Percentiles rank a stretch among this genome's conserved stretches.
Conservation (phyloP, 306 rosid genomes). For the Cucumis sativus region DNA sequence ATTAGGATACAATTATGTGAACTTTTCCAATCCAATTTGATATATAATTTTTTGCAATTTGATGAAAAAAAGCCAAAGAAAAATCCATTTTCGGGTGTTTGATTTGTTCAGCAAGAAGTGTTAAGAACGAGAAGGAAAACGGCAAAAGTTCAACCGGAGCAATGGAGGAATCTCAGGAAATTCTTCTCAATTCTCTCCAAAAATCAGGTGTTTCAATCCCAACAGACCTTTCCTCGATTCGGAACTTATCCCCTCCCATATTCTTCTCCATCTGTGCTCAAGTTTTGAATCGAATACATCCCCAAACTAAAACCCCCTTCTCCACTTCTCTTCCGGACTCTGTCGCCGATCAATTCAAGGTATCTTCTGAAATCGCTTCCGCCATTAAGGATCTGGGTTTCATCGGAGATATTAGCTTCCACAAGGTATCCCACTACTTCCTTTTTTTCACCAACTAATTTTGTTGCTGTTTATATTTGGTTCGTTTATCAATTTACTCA, state of each 20-base stretch:
- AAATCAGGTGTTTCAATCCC: conserved; percentile 27
- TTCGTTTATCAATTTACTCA: neutral
- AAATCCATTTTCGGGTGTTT: neutral
- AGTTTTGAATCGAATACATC: conserved; percentile 27
- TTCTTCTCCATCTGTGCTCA: conserved; percentile 40
- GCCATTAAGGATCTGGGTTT: conserved; percentile 35
- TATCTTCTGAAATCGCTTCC: conserved; percentile 33
- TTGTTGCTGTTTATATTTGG: neutral
- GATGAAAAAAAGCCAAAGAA: too few relatives aligned
- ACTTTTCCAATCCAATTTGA: too few relatives aligned
- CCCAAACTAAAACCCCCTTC: conserved; percentile 8
- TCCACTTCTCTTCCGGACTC: conserved; percentile 35
- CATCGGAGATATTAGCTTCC: conserved; percentile 39
- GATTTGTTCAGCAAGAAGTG: neutral
- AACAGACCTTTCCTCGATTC: conserved; percentile 17
- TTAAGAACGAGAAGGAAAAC: neutral
- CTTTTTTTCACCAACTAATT: neutral
- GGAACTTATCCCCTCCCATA: conserved; percentile 17
- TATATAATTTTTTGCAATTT: too few relatives aligned
- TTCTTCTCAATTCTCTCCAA: conserved; percentile 25
- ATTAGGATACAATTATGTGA: too few relatives aligned
- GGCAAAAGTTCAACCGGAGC: neutral
- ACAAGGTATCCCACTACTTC: conserved; percentile 21
- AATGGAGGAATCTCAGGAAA: conserved; percentile 31
- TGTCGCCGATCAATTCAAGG: conserved; percentile 34